A percentile compares a stretch with the other conserved stretches of the same genome.
Conservation (phyloP, 2,329 filamentous ascomycete genomes). For the Celoporthe dispersa region DNA sequence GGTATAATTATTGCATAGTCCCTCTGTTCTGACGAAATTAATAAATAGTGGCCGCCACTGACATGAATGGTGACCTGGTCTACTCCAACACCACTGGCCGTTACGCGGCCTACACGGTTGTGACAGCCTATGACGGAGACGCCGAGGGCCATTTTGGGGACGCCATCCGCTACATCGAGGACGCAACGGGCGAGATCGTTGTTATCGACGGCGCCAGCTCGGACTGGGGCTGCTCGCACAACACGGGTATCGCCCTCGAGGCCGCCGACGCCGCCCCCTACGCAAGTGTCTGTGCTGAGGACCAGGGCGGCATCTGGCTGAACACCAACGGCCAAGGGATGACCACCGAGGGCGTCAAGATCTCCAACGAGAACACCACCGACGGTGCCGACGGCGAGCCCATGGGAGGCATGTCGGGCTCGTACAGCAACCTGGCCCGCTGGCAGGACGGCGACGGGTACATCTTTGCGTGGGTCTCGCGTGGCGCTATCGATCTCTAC, state of each 20-base stretch:
- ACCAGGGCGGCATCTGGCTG: slow-evolving; percentile 67
- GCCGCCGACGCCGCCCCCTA: slow-evolving; percentile 62
- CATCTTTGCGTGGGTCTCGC: slow-evolving; percentile 67
- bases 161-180: slow-evolving; percentile 48
- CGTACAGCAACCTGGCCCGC: slow-evolving; percentile 60
- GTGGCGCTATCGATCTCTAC: slow-evolving; percentile 59
- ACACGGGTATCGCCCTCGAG: slow-evolving; percentile 67
- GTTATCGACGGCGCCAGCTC: slow-evolving; percentile 57
- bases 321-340: slow-evolving; percentile 64
- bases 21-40: slow-evolving; percentile 35
- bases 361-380: slow-evolving; percentile 65
- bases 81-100: slow-evolving; percentile 59
- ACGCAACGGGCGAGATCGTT: slow-evolving; percentile 52
- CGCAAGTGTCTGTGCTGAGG: slow-evolving; percentile 63
- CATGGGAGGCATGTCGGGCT: slow-evolving; percentile 67
- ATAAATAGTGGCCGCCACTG: slow-evolving; percentile 51
- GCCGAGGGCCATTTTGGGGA: slow-evolving; percentile 64
- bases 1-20: background rate
- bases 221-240: slow-evolving; percentile 66
- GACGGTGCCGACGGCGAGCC: slow-evolving; percentile 63
- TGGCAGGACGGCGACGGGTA: slow-evolving; percentile 57
- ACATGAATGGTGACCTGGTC: slow-evolving; percentile 66
- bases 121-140: slow-evolving; percentile 59
- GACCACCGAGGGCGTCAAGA: slow-evolving; percentile 56
- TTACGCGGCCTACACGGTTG: slow-evolving; percentile 66